Evolutionary conservation across 352 stramenopile species (phyloP).

Genomic region (Globisporangium nodosum): DNA sequence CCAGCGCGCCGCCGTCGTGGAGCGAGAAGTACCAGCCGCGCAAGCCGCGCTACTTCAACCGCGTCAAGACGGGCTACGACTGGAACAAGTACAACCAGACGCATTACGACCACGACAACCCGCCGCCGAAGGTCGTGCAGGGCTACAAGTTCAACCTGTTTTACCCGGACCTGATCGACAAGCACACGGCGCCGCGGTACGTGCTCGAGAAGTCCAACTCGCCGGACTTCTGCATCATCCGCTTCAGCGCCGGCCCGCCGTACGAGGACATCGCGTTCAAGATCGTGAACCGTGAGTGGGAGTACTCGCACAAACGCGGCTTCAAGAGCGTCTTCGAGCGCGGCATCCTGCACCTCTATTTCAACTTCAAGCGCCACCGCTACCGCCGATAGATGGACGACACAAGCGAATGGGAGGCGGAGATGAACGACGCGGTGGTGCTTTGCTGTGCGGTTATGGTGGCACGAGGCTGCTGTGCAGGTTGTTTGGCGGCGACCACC

Average conservation of each 20-base stretch:
- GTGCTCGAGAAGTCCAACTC: slow-evolving; percentile 91
- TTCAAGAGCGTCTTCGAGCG: slow-evolving; percentile 99
- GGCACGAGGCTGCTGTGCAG: too few relatives aligned
- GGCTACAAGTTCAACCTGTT: slow-evolving; percentile 99
- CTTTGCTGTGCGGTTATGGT: too few relatives aligned
- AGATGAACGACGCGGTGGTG: too few relatives aligned
- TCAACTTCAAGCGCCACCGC: slow-evolving; percentile 98
- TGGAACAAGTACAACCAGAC: slow-evolving; percentile 99
- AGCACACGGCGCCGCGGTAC: slow-evolving; percentile 93
- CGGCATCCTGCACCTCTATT: slow-evolving; percentile 97
- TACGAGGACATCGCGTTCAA: slow-evolving; percentile 99
- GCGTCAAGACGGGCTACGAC: slow-evolving; percentile 98
- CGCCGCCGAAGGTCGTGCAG: slow-evolving; percentile 99
- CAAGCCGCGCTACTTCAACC: slow-evolving; percentile 99
- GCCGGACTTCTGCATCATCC: slow-evolving; percentile 96
- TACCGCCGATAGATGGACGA: slow-evolving; percentile 87
- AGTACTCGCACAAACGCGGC: slow-evolving; percentile 94
- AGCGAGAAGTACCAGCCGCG: slow-evolving; percentile 96
- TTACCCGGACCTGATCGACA: slow-evolving; percentile 99
- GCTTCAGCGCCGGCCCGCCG: slow-evolving; percentile 95
- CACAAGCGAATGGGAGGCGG: too few relatives aligned
- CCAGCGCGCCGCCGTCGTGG: slow-evolving; percentile 79
- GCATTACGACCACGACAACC: slow-evolving; percentile 99
- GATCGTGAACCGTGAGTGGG: slow-evolving; percentile 99
- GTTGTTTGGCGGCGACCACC: too few relatives aligned